A percentile compares a stretch with the other conserved stretches of the same genome.
These are phyloP conservation scores for Sergeia podlipaevii DNA, from an alignment of 208 protist genomes.

Conservation along the genomic window DNA sequence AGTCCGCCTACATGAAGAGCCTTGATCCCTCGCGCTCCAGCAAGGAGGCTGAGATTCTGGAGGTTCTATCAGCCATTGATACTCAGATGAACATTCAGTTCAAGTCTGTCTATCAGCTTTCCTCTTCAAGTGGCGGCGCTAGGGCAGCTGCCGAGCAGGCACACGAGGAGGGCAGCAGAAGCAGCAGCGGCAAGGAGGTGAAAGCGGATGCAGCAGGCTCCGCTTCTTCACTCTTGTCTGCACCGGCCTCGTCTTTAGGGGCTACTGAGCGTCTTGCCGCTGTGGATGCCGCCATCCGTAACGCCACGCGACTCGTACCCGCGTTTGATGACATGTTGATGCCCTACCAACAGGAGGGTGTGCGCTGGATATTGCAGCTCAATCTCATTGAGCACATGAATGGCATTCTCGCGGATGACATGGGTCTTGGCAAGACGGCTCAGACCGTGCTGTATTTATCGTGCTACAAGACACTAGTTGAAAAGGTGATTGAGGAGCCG, in stretches of 20 bases:
- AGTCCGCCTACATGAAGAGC: constrained; percentile 18
- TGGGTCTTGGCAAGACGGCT: constrained; percentile 92
- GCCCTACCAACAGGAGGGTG: constrained; percentile 94
- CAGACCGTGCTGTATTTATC: constrained; percentile 77
- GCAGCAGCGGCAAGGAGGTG: neutral
- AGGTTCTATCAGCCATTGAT: constrained; percentile 25
- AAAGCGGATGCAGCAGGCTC: constrained; percentile 1
- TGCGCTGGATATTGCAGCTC: constrained; percentile 95
- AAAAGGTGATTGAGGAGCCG: constrained; percentile 14
- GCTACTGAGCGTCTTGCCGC: constrained; percentile 8
- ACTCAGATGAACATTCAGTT: constrained; percentile 21
- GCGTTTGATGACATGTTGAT: constrained; percentile 59
- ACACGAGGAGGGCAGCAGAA: neutral
- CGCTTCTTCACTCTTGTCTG: neutral
- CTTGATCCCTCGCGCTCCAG: constrained; percentile 18
- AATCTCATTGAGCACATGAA: constrained; percentile 89
- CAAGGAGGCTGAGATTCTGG: constrained; percentile 19
- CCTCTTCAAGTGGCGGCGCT: neutral
- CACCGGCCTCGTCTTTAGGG: neutral
- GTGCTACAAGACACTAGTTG: constrained; percentile 47
- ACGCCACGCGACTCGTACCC: constrained; percentile 15
- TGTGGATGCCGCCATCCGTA: constrained; percentile 22
- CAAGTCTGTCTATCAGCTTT: constrained; percentile 1
- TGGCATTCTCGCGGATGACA: constrained; percentile 95
- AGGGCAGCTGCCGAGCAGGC: neutral